Evolutionary conservation across 306 rosid genomes (phyloP).

Genomic region (Castanospermum australe): DNA sequence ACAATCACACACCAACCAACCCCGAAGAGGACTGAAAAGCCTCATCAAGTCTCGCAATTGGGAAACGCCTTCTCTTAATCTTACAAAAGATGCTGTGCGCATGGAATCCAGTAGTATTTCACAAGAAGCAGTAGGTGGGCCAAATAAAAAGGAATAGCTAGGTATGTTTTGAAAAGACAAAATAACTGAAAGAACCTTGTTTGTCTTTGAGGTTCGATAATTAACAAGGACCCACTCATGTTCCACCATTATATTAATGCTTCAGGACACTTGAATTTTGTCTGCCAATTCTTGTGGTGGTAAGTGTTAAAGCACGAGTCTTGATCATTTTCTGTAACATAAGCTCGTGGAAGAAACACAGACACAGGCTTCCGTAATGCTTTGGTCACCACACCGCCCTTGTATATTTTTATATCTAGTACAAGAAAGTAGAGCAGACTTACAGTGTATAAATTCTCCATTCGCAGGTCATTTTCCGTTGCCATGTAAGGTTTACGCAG

Average conservation of each 20-base stretch:
- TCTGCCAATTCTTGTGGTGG: not conserved
- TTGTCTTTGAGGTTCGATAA: not conserved
- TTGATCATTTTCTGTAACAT: not conserved
- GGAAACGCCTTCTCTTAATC: too few species aligned
- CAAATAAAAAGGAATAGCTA: not conserved
- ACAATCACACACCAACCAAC: not conserved
- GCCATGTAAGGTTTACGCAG: not conserved
- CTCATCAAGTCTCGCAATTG: too few species aligned
- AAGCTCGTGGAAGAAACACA: not conserved
- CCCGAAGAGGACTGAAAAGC: not conserved
- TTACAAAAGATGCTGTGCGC: too few species aligned
- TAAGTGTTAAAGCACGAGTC: not conserved
- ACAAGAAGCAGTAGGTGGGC: too few species aligned
- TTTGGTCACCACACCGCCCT: slow-evolving; percentile 42
- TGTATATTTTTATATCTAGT: not conserved
- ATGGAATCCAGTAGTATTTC: too few species aligned
- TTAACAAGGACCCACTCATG: not conserved
- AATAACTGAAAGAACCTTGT: not conserved
- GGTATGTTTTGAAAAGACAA: not conserved
- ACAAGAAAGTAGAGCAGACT: not conserved
- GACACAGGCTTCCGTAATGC: not conserved
- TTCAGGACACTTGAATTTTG: not conserved
- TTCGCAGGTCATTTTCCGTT: slow-evolving; percentile 25
- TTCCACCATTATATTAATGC: slow-evolving; percentile 9
- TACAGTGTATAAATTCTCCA: not conserved